Evolutionary conservation across 768 basidiomycete genomes (phyloP), one percentile per base, ranked within the genome.

Genomic region (Tylopilus sp.): DNA sequence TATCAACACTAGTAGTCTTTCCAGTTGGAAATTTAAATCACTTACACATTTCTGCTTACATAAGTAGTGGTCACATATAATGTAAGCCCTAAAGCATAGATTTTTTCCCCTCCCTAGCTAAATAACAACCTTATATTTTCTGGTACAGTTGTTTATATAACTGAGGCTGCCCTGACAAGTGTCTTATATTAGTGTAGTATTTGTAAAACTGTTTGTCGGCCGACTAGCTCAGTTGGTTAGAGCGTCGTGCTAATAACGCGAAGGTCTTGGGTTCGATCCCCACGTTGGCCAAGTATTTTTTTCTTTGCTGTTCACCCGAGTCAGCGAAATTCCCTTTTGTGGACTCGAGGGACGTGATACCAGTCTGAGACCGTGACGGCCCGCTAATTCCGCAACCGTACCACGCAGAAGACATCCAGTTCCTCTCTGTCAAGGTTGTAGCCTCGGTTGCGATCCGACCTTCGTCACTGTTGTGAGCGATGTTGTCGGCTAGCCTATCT

Each of bases 221-320:
- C 63, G 63, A 57, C 65, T 65, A 65, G 65, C 65, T 65, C 63
- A 65, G 63, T 64, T 65, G 63, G 63, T 65, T 65, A 65, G 63
- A 65, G 63, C 63, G 64, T 65, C 63, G 63, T 65, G 63, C 63
- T 65, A 65, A 65, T 65, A 65, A 67, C 65, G 65, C 63, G 65
- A 65, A 65, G 63, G 83, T 83, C 83, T 79, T 85, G 82, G 82
- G 82, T 85, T 84, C 82, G 81, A 83, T 76, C 82, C 82, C 81
- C 82, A 83, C 77, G 80, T 80, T 82, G 81, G 82, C 82, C 81
- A 63, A 0, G 8, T 4, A 4, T 2, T 21, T n/a, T 60, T 60
- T 54, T 49, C 6, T 36, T 9, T 6, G 11, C 17, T 26, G 8
- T 21, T 31, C 30, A 1, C 4, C 47, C 23, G 23, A 18, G 1